Evolutionary conservation across 2,329 filamentous ascomycete species (phyloP).

Genomic region (Botrytis galanthina): DNA sequence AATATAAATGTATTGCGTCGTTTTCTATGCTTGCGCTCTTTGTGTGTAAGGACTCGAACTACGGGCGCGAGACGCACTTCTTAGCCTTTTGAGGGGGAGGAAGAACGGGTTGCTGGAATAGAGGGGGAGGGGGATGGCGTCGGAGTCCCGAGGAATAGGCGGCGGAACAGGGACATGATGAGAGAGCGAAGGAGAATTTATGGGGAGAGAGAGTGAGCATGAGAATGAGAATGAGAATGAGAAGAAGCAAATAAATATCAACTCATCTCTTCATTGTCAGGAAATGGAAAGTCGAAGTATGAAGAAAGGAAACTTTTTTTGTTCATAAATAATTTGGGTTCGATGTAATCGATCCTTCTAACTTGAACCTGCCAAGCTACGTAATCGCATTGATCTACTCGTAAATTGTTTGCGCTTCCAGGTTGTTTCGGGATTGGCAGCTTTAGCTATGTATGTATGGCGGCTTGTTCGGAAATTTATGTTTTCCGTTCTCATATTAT

Average conservation of each 20-base stretch:
- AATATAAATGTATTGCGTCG: conserved; percentile 81
- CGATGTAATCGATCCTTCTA: background rate
- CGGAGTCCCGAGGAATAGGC: conserved; percentile 2
- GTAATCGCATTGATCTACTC: background rate
- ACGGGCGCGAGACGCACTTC: conserved; percentile 52
- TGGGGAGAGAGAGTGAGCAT: background rate
- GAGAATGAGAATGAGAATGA: background rate
- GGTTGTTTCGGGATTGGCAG: background rate
- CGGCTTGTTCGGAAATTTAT: background rate
- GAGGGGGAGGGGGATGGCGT: conserved; percentile 27
- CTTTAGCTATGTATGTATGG: too few species aligned
- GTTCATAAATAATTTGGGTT: background rate
- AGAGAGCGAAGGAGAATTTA: background rate
- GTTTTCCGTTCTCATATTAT: background rate
- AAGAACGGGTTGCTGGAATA: conserved; percentile 21
- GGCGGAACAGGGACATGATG: conserved; percentile 11
- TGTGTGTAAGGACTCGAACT: conserved; percentile 42
- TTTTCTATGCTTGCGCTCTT: conserved; percentile 40
- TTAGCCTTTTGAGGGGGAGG: conserved; percentile 36
- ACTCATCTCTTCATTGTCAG: background rate
- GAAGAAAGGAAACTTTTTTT: background rate
- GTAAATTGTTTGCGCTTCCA: background rate
- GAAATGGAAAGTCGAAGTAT: background rate
- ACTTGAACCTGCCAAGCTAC: conserved; percentile 7
- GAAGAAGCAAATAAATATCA: background rate